phyloP scores from a whole-genome alignment of 331 rosid genomes.

The Phaseolus coccineus region DNA sequence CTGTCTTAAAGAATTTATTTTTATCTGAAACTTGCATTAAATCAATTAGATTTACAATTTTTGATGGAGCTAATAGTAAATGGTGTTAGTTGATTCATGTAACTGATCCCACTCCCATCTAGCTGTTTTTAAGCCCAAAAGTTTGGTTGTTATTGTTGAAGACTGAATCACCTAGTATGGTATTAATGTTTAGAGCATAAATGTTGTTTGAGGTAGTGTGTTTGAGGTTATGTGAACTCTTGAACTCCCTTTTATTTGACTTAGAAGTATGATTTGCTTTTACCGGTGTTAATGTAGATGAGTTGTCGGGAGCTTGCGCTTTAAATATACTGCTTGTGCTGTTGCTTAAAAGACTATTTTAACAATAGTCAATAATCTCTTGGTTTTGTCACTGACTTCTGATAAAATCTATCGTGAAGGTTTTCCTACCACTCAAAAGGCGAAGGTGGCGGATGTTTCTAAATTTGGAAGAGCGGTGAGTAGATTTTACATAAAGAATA shows the following conservation, averaged over 20 bases:
- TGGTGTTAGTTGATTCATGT: not conserved
- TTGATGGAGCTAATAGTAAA: not conserved
- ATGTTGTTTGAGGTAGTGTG: slow-evolving; percentile 27
- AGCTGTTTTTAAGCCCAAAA: slow-evolving; percentile 6
- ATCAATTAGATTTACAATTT: not conserved
- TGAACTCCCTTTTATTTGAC: slow-evolving; percentile 15
- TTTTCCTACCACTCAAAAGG: slow-evolving; percentile 60
- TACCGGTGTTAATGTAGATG: slow-evolving; percentile 1
- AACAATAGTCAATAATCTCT: not conserved
- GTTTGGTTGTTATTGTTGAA: not conserved
- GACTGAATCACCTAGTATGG: not conserved
- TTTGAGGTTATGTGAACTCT: not conserved
- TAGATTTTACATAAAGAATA: slow-evolving; percentile 41
- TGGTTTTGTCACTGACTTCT: slow-evolving; percentile 41
- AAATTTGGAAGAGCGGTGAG: slow-evolving; percentile 79
- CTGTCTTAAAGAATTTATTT: not conserved
- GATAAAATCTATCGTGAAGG: slow-evolving; percentile 51
- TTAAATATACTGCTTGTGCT: slow-evolving; percentile 29
- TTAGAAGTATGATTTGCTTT: not conserved
- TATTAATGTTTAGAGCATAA: slow-evolving; percentile 10
- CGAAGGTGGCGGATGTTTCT: slow-evolving; percentile 74
- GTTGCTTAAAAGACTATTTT: not conserved
- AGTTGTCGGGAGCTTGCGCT: slow-evolving; percentile 34
- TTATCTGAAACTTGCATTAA: slow-evolving; percentile 30
- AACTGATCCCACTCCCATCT: not conserved